Percentiles rank a stretch among this genome's conserved stretches.
Conservation (phyloP, 2,329 filamentous ascomycete species). For the Berkeleyomyces rouxiae region DNA sequence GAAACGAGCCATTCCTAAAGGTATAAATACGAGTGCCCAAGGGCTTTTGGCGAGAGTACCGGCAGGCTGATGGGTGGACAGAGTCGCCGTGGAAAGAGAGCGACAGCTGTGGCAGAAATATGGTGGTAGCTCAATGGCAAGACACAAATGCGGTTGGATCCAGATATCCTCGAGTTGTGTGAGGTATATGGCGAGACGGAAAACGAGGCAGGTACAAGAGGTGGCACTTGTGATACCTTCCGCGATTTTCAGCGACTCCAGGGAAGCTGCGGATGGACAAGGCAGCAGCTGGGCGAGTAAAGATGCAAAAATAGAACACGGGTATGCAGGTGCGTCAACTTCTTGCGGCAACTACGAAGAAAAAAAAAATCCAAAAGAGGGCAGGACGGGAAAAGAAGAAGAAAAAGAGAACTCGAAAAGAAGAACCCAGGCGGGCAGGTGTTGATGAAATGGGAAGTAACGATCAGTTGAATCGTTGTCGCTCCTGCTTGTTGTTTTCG, state of each 20-base stretch:
- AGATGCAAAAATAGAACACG: background rate
- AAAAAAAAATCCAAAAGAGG: background rate
- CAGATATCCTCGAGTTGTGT: background rate
- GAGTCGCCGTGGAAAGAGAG: background rate
- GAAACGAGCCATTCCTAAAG: background rate
- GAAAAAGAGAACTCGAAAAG: background rate
- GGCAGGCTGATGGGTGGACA: background rate
- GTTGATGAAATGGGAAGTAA: background rate
- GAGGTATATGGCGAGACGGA: background rate
- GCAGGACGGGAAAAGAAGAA: background rate
- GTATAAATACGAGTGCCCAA: background rate
- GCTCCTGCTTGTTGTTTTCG: background rate
- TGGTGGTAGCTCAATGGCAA: background rate
- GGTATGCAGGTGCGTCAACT: too few species aligned
- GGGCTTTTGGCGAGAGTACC: background rate
- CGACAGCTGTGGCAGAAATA: background rate
- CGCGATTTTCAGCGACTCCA: background rate
- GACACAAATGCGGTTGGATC: background rate
- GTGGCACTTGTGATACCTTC: constrained; percentile 1
- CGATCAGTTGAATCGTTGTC: background rate
- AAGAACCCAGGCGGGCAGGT: background rate
- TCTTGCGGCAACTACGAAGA: background rate
- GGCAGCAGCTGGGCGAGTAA: background rate
- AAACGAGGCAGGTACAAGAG: background rate
- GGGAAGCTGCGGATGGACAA: background rate